phyloP scores from a whole-genome alignment of 208 protist genomes.

The Leishmania martiniquensis region DNA sequence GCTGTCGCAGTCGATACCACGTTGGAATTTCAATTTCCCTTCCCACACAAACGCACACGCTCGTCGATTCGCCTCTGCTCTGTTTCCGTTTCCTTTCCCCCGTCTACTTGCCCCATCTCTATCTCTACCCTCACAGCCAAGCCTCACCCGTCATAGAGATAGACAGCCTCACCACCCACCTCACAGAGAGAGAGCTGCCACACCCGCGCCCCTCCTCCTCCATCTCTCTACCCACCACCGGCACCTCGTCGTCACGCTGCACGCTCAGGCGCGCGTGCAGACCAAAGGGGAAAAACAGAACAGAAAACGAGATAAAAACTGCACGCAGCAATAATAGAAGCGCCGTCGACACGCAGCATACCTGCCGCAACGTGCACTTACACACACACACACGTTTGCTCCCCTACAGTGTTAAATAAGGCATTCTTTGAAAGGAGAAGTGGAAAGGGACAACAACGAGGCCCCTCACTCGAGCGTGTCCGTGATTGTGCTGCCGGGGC shows the following conservation, averaged over 20 bases:
- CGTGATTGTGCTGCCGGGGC: too few relatives aligned
- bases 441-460: too few relatives aligned
- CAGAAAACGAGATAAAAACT: not conserved
- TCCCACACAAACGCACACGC: not conserved
- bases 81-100: not conserved
- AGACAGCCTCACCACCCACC: not conserved
- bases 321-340: not conserved
- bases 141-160: conserved; percentile 5
- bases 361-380: not conserved
- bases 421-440: not conserved
- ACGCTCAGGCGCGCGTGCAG: not conserved
- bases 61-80: not conserved
- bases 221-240: too few relatives aligned
- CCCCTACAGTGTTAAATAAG: not conserved
- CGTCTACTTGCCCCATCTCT: not conserved
- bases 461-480: not conserved
- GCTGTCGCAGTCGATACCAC: not conserved
- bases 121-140: not conserved
- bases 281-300: not conserved
- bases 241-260: not conserved
- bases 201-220: not conserved
- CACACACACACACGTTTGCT: not conserved
- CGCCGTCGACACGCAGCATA: not conserved
- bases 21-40: not conserved
- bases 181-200: not conserved